A percentile compares a stretch with the other conserved stretches of the same genome.
Evolutionary conservation across 2,329 filamentous ascomycete genomes (phyloP).

Genomic region (Penicillium rolfsii): DNA sequence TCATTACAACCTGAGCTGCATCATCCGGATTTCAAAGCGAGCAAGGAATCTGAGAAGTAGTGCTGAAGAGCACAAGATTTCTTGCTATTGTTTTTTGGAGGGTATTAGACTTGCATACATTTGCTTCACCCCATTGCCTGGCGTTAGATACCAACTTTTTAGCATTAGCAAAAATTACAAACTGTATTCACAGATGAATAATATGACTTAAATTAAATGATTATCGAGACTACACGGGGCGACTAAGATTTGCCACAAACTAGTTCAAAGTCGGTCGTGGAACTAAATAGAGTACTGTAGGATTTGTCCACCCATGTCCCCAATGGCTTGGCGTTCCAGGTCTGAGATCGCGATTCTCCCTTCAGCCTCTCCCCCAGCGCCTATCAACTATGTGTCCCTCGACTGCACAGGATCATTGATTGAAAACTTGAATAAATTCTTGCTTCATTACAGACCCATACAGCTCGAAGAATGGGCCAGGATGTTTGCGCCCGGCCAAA

Average conservation of each 20-base stretch:
- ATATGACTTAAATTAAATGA: background rate
- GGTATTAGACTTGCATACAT: background rate
- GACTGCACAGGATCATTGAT: background rate
- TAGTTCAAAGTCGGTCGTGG: background rate
- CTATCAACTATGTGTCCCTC: background rate
- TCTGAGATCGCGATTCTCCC: background rate
- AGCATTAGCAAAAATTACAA: background rate
- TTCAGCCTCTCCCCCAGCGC: background rate
- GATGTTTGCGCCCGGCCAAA: conserved; percentile 25
- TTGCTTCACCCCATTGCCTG: conserved; percentile 8
- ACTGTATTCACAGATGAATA: background rate
- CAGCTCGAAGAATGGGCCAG: background rate
- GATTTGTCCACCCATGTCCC: background rate
- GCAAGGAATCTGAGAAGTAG: conserved; percentile 2
- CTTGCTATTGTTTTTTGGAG: background rate
- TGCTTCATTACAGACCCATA: background rate
- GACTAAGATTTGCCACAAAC: background rate
- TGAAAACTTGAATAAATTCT: background rate
- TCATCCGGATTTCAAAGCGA: background rate
- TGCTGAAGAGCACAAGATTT: background rate
- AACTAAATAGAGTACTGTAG: background rate
- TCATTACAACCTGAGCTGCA: conserved; percentile 15
- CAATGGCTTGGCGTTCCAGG: conserved; percentile 13
- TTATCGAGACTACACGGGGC: too few species aligned
- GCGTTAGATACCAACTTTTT: conserved; percentile 16